Evolutionary conservation across 495 filamentous ascomycete genomes (phyloP).

Genomic region (Neurospora sp.): DNA sequence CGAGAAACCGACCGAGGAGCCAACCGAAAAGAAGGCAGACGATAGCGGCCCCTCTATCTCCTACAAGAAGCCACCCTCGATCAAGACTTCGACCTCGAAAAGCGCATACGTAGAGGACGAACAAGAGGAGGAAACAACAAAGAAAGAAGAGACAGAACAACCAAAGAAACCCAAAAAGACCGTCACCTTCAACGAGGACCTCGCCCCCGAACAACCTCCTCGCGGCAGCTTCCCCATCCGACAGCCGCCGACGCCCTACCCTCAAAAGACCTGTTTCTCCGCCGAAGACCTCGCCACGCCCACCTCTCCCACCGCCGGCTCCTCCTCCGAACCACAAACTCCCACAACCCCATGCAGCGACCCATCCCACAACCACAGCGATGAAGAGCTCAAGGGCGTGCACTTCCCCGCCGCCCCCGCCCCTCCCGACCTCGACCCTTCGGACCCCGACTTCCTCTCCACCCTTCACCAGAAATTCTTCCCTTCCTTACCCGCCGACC

Average conservation of each 20-base stretch:
- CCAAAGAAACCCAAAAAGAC: constrained; percentile 18
- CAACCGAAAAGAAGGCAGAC: not conserved
- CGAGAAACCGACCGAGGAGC: constrained; percentile 8
- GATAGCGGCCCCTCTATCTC: not conserved
- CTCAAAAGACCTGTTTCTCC: constrained; percentile 16
- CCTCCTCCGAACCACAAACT: constrained; percentile 51
- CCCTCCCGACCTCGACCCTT: constrained; percentile 67
- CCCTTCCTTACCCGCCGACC: constrained; percentile 74
- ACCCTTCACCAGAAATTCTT: constrained; percentile 88
- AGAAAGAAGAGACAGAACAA: not conserved
- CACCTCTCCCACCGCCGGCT: constrained; percentile 7
- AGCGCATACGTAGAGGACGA: not conserved
- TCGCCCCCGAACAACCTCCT: constrained; percentile 9
- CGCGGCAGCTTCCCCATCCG: constrained; percentile 18
- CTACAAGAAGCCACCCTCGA: not conserved
- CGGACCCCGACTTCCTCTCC: constrained; percentile 67
- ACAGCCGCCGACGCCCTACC: constrained; percentile 9
- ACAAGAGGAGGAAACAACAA: not conserved
- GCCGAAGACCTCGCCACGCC: constrained; percentile 14
- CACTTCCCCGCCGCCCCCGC: constrained; percentile 30
- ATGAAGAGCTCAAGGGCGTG: constrained; percentile 13
- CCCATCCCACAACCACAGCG: constrained; percentile 24
- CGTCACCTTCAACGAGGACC: constrained; percentile 19
- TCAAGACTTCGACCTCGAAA: not conserved
- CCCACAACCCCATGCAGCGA: constrained; percentile 24